Conservation (phyloP, 2,329 filamentous ascomycete genomes). For the Shiraia sp. region DNA sequence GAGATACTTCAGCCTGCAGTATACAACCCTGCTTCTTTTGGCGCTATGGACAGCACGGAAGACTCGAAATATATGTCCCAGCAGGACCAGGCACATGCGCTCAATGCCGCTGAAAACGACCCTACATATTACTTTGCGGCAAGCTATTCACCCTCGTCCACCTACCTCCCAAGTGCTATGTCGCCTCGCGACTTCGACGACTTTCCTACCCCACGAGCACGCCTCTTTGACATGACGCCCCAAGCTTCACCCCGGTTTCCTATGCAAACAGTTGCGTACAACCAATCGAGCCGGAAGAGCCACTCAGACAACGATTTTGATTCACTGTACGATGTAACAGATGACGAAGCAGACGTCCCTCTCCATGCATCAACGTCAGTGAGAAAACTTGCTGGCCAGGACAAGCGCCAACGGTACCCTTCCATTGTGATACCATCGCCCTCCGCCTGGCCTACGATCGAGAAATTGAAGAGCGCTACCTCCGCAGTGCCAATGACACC, state of each 20-base stretch:
- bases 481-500: constrained; percentile 54
- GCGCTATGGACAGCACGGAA: constrained; percentile 26
- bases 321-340: constrained; percentile 84
- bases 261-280: constrained; percentile 32
- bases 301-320: constrained; percentile 77
- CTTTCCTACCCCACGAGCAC: constrained; percentile 73
- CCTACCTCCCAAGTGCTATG: constrained; percentile 31
- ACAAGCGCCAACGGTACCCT: constrained; percentile 57
- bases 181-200: constrained; percentile 58
- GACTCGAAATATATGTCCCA: constrained; percentile 46
- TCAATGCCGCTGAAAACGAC: constrained; percentile 65
- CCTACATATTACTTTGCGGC: constrained; percentile 45
- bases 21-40: constrained; percentile 47
- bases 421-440: constrained; percentile 63
- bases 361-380: constrained; percentile 57
- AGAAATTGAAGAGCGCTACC: constrained; percentile 58
- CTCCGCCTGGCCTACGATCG: constrained; percentile 60
- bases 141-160: constrained; percentile 38
- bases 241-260: constrained; percentile 56
- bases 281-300: constrained; percentile 66
- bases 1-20: constrained; percentile 52
- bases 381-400: constrained; percentile 43
- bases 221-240: constrained; percentile 58
- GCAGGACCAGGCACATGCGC: constrained; percentile 61
- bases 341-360: constrained; percentile 67